phyloP scores from a whole-genome alignment of 2,329 filamentous ascomycete genomes.

The Fusarium humuli region DNA sequence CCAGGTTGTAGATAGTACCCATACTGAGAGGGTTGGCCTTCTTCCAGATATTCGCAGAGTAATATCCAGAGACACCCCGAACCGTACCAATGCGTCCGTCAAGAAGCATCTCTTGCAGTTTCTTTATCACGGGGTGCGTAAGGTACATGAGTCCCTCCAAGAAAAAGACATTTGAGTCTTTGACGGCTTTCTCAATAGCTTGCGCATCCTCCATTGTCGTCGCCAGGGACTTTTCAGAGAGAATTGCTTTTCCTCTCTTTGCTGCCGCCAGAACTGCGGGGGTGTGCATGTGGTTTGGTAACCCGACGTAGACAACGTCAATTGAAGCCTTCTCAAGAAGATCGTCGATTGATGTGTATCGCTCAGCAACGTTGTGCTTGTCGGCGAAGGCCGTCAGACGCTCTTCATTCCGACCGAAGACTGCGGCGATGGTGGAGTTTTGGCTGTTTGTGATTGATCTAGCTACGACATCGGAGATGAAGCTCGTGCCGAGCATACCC shows the following conservation, averaged over 20 bases:
- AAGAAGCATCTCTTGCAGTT: background rate
- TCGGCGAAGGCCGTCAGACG: conserved; percentile 2
- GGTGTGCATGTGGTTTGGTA: conserved; percentile 27
- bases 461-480: conserved; percentile 22
- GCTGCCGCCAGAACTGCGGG: conserved; percentile 17
- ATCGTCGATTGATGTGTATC: conserved; percentile 9
- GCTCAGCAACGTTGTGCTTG: conserved; percentile 7
- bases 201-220: conserved; percentile 11
- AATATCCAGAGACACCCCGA: conserved; percentile 6
- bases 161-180: conserved; percentile 2
- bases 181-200: background rate
- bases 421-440: conserved; percentile 11
- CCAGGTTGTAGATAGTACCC: conserved; percentile 11
- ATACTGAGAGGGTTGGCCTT: conserved; percentile 19
- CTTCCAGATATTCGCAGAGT: conserved; percentile 21
- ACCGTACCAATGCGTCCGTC: conserved; percentile 3
- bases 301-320: conserved; percentile 17
- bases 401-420: conserved; percentile 11
- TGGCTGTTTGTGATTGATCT: conserved; percentile 13
- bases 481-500: conserved; percentile 26
- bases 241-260: conserved; percentile 19
- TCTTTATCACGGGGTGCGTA: conserved; percentile 9
- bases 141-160: conserved; percentile 16
- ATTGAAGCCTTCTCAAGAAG: conserved; percentile 6
- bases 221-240: conserved; percentile 17